phyloP scores from a whole-genome alignment of 75 land plant species.

The Sequoiadendron giganteum region DNA sequence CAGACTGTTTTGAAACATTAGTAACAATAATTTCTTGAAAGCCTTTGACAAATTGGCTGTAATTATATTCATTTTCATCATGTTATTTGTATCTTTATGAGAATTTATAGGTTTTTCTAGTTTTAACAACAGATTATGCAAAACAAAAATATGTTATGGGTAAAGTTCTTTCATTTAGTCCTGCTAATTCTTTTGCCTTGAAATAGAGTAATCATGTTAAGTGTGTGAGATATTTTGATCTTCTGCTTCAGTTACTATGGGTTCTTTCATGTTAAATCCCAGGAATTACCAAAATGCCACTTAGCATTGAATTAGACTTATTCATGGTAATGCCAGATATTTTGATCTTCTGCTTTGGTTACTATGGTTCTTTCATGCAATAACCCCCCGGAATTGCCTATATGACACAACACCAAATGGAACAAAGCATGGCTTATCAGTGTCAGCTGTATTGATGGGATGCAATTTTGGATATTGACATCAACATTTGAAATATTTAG shows the following conservation, averaged over 20 bases:
- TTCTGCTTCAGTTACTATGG: neutral
- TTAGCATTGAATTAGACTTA: neutral
- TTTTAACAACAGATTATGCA: neutral
- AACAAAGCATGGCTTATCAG: no score
- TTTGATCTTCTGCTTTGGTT: neutral
- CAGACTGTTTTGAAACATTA: no score
- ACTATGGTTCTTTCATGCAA: neutral
- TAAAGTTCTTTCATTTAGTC: neutral
- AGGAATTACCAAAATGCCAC: neutral
- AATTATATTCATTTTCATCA: neutral
- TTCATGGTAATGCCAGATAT: neutral
- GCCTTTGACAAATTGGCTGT: neutral
- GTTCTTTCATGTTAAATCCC: neutral
- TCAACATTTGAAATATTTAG: no score
- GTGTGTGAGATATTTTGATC: neutral
- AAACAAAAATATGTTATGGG: neutral
- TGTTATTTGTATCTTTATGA: neutral
- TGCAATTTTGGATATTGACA: no score
- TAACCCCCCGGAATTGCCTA: neutral
- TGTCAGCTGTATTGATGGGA: no score
- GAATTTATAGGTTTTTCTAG: neutral
- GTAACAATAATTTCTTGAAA: neutral
- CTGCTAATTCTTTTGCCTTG: neutral
- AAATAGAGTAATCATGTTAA: neutral
- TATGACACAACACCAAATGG: no score